Conservation (phyloP, 2,329 filamentous ascomycete genomes). For the Aspergillus sclerotialis region DNA sequence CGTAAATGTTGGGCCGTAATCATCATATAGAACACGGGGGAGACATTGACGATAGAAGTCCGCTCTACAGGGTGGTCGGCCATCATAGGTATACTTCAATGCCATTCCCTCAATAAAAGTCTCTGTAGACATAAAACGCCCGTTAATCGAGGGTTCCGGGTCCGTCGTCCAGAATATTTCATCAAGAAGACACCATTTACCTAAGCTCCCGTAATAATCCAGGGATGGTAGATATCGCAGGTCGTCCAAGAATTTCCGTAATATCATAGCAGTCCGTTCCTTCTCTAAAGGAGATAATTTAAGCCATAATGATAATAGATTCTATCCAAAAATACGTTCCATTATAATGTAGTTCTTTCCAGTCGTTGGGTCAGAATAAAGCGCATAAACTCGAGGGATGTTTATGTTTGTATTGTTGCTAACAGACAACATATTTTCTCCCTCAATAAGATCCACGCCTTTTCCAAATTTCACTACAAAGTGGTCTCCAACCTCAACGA, state of each 20-base stretch:
- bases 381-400: too few relatives aligned
- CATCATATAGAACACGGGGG: slow-evolving; percentile 14
- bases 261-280: too few relatives aligned
- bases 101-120: slow-evolving; percentile 20
- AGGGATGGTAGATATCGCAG: slow-evolving; percentile 19
- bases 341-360: too few relatives aligned
- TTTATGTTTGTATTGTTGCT: too few relatives aligned
- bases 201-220: slow-evolving; percentile 20
- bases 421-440: too few relatives aligned
- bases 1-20: slow-evolving; percentile 19
- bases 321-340: too few relatives aligned
- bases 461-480: too few relatives aligned
- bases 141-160: slow-evolving; percentile 16
- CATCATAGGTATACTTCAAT: slow-evolving; percentile 17
- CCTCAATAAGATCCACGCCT: too few relatives aligned
- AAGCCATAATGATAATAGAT: too few relatives aligned
- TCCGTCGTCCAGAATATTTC: slow-evolving; percentile 20
- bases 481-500: not conserved
- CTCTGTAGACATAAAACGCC: slow-evolving; percentile 21
- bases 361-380: too few relatives aligned
- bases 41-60: slow-evolving; percentile 19
- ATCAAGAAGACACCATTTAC: slow-evolving; percentile 14
- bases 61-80: slow-evolving; percentile 11
- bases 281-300: too few relatives aligned
- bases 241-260: slow-evolving; percentile 14